phyloP scores from a whole-genome alignment of 805 yeast genomes.

The Cyberlindnera samutprakarnensis region DNA sequence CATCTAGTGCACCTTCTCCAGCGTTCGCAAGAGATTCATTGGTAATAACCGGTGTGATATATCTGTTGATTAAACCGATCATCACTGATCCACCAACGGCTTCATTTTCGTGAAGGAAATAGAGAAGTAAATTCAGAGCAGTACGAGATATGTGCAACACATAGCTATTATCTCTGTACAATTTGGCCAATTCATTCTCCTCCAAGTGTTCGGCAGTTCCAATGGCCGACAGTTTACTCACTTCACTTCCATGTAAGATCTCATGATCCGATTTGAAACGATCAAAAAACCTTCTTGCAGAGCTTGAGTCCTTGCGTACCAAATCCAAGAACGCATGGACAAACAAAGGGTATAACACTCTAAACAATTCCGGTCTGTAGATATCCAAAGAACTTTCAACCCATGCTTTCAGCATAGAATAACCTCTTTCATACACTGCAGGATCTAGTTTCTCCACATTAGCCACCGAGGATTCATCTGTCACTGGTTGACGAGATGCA shows the following conservation, averaged over 20 bases:
- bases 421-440: conserved; percentile 70
- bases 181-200: conserved; percentile 75
- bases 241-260: conserved; percentile 70
- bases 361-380: conserved; percentile 79
- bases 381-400: conserved; percentile 85
- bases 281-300: conserved; percentile 71
- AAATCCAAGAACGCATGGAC: conserved; percentile 81
- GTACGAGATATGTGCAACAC: conserved; percentile 73
- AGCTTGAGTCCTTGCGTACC: conserved; percentile 50
- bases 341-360: conserved; percentile 86
- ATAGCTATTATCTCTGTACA: conserved; percentile 68
- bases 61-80: conserved; percentile 79
- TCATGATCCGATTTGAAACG: conserved; percentile 67
- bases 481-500: conserved; percentile 12
- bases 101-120: conserved; percentile 87
- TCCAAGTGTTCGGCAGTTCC: conserved; percentile 73
- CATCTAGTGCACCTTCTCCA: conserved; percentile 33
- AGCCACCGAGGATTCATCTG: conserved; percentile 15
- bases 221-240: conserved; percentile 63
- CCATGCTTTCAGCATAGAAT: conserved; percentile 77
- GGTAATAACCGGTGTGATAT: conserved; percentile 47
- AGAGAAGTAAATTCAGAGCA: conserved; percentile 72
- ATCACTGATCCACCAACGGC: conserved; percentile 85
- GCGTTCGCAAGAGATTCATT: conserved; percentile 31
- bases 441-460: conserved; percentile 33